phyloP scores from a whole-genome alignment of 345 rosid species.

The Murraya koenigii region DNA sequence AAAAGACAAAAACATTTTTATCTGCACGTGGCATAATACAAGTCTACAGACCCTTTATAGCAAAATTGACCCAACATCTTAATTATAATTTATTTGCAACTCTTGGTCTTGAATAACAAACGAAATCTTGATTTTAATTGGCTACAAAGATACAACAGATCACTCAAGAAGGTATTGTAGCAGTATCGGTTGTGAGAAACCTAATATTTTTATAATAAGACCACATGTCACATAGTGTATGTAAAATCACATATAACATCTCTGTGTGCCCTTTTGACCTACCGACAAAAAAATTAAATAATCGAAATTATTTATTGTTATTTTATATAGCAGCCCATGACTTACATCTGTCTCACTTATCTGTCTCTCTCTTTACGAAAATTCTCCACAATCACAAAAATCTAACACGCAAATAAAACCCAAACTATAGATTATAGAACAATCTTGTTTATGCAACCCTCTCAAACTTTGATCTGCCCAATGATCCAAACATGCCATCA shows the following conservation, averaged over 20 bases:
- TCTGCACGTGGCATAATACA: constrained; percentile 28
- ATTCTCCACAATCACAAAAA: constrained; percentile 38
- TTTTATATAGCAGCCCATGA: neutral
- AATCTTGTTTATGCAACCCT: constrained; percentile 2
- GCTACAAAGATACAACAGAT: too few species aligned
- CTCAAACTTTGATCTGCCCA: constrained; percentile 22
- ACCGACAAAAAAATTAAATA: constrained; percentile 14
- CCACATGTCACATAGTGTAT: constrained; percentile 4
- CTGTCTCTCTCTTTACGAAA: neutral
- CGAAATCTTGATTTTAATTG: neutral
- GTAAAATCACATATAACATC: neutral
- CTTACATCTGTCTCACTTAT: neutral
- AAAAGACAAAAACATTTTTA: neutral
- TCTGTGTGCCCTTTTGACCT: constrained; percentile 35
- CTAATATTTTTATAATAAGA: neutral
- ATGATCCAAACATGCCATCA: neutral
- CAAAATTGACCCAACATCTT: constrained; percentile 5
- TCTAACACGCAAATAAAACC: constrained; percentile 1
- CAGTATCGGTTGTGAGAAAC: neutral
- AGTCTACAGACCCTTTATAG: neutral
- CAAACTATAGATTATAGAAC: constrained; percentile 2
- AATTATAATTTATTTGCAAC: neutral
- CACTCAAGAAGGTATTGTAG: too few species aligned
- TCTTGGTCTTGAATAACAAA: neutral
- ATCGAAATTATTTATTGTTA: neutral